phyloP scores from a whole-genome alignment of 2,329 filamentous ascomycete species.

The Parastagonospora avenae region DNA sequence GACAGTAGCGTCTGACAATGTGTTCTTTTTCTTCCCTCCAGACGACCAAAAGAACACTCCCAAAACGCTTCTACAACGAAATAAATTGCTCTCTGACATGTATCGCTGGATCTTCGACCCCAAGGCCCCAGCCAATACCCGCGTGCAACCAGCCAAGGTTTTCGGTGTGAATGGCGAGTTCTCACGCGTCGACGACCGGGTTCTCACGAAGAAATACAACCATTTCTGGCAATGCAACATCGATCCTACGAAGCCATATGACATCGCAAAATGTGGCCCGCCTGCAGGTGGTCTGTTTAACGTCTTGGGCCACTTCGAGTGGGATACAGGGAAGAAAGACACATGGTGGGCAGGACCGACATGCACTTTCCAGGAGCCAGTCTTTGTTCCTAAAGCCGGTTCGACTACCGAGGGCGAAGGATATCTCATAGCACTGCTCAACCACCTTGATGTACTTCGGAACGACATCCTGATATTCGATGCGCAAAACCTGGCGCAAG shows the following conservation, averaged over 20 bases:
- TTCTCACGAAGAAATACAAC: constrained; percentile 47
- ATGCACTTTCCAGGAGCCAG: constrained; percentile 59
- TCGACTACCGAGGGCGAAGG: constrained; percentile 56
- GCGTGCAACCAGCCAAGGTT: constrained; percentile 35
- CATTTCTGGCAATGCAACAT: constrained; percentile 50
- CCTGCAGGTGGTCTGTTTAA: constrained; percentile 41
- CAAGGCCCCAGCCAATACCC: constrained; percentile 29
- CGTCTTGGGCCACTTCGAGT: constrained; percentile 40
- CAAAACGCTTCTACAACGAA: constrained; percentile 45
- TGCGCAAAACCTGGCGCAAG: constrained; percentile 45
- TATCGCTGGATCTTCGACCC: constrained; percentile 51
- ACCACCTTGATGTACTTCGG: constrained; percentile 48
- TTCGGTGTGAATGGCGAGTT: constrained; percentile 52
- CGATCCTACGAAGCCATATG: constrained; percentile 37
- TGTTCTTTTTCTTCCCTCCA: constrained; percentile 51
- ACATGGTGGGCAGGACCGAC: constrained; percentile 45
- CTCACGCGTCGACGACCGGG: constrained; percentile 53
- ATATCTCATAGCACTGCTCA: constrained; percentile 53
- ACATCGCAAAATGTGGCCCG: constrained; percentile 39
- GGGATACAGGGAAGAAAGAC: constrained; percentile 38
- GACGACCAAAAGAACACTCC: constrained; percentile 38
- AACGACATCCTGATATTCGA: constrained; percentile 52
- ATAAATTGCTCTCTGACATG: constrained; percentile 47
- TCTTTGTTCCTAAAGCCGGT: constrained; percentile 55
- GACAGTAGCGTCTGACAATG: constrained; percentile 49